Conservation (phyloP, 2,329 filamentous ascomycete species). For the Cladosporium oxysporum region DNA sequence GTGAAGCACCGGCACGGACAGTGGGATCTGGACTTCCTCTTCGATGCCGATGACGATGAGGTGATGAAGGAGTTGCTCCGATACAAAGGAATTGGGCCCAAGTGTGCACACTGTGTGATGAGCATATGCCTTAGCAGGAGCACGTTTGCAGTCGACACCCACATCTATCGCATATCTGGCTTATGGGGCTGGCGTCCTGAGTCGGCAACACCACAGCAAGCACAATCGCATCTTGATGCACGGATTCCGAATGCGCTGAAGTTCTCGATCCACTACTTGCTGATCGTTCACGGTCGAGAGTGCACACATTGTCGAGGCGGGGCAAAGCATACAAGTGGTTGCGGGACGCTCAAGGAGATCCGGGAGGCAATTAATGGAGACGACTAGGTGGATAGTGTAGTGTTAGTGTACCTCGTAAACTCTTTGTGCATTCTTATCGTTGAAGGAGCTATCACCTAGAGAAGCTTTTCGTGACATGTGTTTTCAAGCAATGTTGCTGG, state of each 20-base stretch:
- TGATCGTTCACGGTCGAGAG: slow-evolving; percentile 18
- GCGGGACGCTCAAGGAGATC: slow-evolving; percentile 1
- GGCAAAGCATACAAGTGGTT: neutral
- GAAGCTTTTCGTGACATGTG: too few relatives aligned
- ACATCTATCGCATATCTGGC: slow-evolving; percentile 21
- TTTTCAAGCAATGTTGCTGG: neutral
- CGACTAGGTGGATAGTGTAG: neutral
- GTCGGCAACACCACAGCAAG: slow-evolving; percentile 4
- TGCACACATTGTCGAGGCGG: slow-evolving; percentile 19
- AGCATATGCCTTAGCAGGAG: neutral
- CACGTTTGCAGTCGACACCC: slow-evolving; percentile 19
- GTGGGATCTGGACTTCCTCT: slow-evolving; percentile 51
- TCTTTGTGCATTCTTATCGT: neutral
- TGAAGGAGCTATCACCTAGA: neutral
- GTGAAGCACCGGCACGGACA: slow-evolving; percentile 10
- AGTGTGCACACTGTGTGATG: slow-evolving; percentile 46
- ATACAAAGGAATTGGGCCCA: slow-evolving; percentile 56
- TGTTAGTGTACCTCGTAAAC: neutral
- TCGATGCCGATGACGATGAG: slow-evolving; percentile 46
- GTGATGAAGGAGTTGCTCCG: slow-evolving; percentile 54
- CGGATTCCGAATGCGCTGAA: slow-evolving; percentile 14
- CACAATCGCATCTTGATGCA: slow-evolving; percentile 17
- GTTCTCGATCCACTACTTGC: slow-evolving; percentile 18
- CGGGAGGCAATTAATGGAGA: neutral
- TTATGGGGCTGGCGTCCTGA: slow-evolving; percentile 20